A percentile compares a stretch with the other conserved stretches of the same genome.
These are phyloP conservation scores for Periconia digitata DNA, from an alignment of 2,329 filamentous ascomycete species.

Conservation along the genomic window DNA sequence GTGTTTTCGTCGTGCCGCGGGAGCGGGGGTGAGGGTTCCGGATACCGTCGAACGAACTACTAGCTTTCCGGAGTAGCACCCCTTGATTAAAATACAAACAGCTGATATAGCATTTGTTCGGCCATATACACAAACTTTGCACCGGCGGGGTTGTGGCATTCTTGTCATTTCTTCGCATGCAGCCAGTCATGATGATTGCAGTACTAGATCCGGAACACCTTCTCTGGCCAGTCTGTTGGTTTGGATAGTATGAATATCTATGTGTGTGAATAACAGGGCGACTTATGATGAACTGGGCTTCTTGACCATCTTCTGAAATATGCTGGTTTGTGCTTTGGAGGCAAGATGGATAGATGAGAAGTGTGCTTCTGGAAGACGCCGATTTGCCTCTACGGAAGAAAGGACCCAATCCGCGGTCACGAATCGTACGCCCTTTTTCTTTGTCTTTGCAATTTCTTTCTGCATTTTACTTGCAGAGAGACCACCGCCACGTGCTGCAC, in stretches of 20 bases:
- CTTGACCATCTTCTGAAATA: not conserved
- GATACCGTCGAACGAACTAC: not conserved
- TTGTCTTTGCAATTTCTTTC: slow-evolving; percentile 69
- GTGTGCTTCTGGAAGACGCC: slow-evolving; percentile 71
- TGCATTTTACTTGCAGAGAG: slow-evolving; percentile 78
- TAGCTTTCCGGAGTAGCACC: not conserved
- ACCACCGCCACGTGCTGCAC: slow-evolving; percentile 66
- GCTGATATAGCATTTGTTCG: no score
- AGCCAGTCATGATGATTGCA: not conserved
- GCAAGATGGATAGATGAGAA: slow-evolving; percentile 55
- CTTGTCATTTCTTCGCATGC: not conserved
- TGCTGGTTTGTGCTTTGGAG: slow-evolving; percentile 26
- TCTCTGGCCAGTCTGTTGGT: not conserved
- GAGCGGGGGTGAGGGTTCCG: no score
- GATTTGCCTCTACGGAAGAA: slow-evolving; percentile 78
- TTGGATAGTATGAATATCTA: no score
- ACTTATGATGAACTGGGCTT: no score
- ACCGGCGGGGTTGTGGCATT: not conserved
- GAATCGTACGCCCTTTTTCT: slow-evolving; percentile 74
- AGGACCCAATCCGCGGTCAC: slow-evolving; percentile 82
- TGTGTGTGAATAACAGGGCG: no score
- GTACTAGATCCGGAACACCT: not conserved
- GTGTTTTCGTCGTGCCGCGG: no score
- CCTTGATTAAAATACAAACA: no score
- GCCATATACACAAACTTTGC: no score